Percentiles rank a stretch among this genome's conserved stretches.
These are phyloP conservation scores for Lobosporangium transversale DNA, from an alignment of 192 early-diverging fungal species.

Conservation along the genomic window DNA sequence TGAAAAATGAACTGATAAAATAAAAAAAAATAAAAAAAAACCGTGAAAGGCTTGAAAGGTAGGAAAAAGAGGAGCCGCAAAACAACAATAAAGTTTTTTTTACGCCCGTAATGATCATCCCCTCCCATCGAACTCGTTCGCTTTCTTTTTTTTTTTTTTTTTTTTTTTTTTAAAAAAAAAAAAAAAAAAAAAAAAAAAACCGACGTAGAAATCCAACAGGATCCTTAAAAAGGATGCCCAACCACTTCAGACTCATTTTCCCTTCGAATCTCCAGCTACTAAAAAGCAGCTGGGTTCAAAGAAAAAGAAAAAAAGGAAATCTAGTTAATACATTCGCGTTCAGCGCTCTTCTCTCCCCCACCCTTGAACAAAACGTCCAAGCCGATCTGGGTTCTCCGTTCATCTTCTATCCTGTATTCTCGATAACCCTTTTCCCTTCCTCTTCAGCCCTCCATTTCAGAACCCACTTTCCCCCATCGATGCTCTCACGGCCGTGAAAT, in stretches of 20 bases:
- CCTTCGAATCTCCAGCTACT: slow-evolving; percentile 18
- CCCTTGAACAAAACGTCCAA: slow-evolving; percentile 29
- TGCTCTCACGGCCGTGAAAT: neutral
- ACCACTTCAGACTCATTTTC: slow-evolving; percentile 59
- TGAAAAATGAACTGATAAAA: neutral
- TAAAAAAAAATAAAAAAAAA: slow-evolving; percentile 20
- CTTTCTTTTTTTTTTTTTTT: too few relatives aligned
- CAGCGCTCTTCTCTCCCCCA: slow-evolving; percentile 55
- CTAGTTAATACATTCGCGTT: slow-evolving; percentile 54
- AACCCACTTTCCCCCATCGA: neutral
- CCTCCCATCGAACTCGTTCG: slow-evolving; percentile 40
- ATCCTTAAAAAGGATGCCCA: slow-evolving; percentile 24
- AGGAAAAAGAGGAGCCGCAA: slow-evolving; percentile 57
- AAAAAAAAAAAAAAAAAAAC: too few relatives aligned
- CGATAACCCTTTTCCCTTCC: slow-evolving; percentile 36
- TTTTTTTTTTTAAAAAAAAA: too few relatives aligned
- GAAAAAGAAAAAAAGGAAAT: slow-evolving; percentile 57
- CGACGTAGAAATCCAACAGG: slow-evolving; percentile 41
- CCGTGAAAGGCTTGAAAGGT: slow-evolving; percentile 33
- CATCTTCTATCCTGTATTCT: slow-evolving; percentile 48
- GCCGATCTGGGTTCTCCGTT: slow-evolving; percentile 31
- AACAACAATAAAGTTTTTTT: slow-evolving; percentile 52
- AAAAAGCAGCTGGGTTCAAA: slow-evolving; percentile 10
- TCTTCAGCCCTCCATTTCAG: neutral
- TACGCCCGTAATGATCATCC: slow-evolving; percentile 51